A percentile compares a stretch with the other conserved stretches of the same genome.
These are phyloP conservation scores for Hibiscus mutabilis DNA, from an alignment of 345 rosid species.

Conservation along the genomic window DNA sequence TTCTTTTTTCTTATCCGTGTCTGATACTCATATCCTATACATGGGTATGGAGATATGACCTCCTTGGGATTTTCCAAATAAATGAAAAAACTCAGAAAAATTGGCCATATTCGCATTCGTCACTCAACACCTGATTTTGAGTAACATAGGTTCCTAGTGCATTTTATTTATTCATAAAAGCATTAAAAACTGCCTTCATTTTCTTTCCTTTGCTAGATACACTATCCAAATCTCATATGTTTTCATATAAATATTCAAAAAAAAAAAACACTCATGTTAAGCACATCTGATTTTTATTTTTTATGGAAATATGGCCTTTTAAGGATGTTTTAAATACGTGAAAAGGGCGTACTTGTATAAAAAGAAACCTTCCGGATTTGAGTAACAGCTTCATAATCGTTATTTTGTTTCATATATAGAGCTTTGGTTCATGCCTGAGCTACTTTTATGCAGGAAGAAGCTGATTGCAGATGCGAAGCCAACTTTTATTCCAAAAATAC, in stretches of 20 bases:
- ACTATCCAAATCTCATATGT: neutral
- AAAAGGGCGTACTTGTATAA: neutral
- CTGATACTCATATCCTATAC: neutral
- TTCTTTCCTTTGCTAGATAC: neutral
- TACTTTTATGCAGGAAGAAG: slow-evolving; percentile 46
- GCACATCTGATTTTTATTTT: neutral
- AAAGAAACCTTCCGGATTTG: neutral
- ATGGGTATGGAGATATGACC: neutral
- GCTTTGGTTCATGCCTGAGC: neutral
- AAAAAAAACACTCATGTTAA: neutral
- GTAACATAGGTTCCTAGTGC: neutral
- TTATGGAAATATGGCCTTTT: neutral
- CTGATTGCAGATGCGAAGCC: slow-evolving; percentile 62
- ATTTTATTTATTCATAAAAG: neutral
- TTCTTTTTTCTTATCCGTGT: neutral
- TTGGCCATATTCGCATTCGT: too few relatives aligned
- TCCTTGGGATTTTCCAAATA: neutral
- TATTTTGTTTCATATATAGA: neutral
- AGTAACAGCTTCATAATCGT: neutral
- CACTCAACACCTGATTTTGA: neutral
- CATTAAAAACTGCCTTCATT: neutral
- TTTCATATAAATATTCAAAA: neutral
- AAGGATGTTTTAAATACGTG: neutral
- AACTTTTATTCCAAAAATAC: slow-evolving; percentile 49
- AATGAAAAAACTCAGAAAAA: too few relatives aligned